A percentile compares a stretch with the other conserved stretches of the same genome.
Conservation (phyloP, 345 rosid species). For the Camelina laxa region DNA sequence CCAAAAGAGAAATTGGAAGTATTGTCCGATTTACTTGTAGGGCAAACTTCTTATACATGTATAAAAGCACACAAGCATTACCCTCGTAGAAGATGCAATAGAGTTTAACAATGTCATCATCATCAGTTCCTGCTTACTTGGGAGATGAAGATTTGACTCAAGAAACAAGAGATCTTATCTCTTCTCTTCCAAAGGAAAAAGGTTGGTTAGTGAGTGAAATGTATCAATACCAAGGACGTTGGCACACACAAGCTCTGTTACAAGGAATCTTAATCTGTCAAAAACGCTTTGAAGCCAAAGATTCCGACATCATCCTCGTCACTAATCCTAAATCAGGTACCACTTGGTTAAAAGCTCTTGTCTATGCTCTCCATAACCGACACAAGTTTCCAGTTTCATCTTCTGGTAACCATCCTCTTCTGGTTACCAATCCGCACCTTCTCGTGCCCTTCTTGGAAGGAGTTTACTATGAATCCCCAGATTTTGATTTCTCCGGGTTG, state of each 20-base stretch:
- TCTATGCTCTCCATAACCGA: slow-evolving; percentile 54
- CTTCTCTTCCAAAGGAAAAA: slow-evolving; percentile 49
- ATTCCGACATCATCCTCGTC: slow-evolving; percentile 55
- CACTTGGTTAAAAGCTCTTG: slow-evolving; percentile 67
- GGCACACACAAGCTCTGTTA: slow-evolving; percentile 42
- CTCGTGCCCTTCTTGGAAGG: slow-evolving; percentile 61
- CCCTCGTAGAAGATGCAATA: neutral
- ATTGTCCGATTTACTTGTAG: neutral
- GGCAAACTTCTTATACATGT: neutral
- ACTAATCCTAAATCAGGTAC: slow-evolving; percentile 70
- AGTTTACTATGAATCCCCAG: slow-evolving; percentile 31
- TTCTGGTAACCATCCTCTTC: slow-evolving; percentile 53
- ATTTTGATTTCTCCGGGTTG: slow-evolving; percentile 27
- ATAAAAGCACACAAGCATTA: slow-evolving; percentile 4
- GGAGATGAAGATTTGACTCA: slow-evolving; percentile 29
- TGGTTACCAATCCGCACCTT: slow-evolving; percentile 55
- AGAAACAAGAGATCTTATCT: slow-evolving; percentile 48
- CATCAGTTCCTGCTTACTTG: slow-evolving; percentile 29
- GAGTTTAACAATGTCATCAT: slow-evolving; percentile 28
- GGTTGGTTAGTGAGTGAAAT: slow-evolving; percentile 52
- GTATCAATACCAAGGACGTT: slow-evolving; percentile 56
- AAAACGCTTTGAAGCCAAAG: slow-evolving; percentile 48
- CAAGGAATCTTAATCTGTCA: slow-evolving; percentile 45
- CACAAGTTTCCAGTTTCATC: slow-evolving; percentile 37
- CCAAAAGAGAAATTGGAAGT: neutral